Percentiles rank a stretch among this genome's conserved stretches.
Conservation (phyloP, 768 basidiomycete species). For the Trametes coccinea region DNA sequence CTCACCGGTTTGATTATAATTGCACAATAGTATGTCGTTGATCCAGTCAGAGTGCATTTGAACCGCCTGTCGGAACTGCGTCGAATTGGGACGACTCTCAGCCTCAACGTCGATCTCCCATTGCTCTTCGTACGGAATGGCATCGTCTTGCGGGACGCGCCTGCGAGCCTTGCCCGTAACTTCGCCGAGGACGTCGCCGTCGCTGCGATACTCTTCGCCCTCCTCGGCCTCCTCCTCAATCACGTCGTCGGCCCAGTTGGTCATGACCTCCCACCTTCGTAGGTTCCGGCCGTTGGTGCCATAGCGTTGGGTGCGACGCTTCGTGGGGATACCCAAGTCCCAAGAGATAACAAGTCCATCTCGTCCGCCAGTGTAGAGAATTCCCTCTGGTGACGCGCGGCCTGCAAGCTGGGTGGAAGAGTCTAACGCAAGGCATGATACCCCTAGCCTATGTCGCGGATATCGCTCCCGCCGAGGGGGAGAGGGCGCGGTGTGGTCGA, state of each 20-base stretch:
- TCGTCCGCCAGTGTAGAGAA: slow-evolving; percentile 86
- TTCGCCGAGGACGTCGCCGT: slow-evolving; percentile 78
- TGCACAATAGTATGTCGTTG: slow-evolving; percentile 90
- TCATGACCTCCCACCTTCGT: slow-evolving; percentile 76
- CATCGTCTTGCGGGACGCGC: slow-evolving; percentile 29
- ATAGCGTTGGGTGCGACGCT: slow-evolving; percentile 39
- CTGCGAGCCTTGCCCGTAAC: slow-evolving; percentile 45
- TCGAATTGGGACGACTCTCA: slow-evolving; percentile 37
- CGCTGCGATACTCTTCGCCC: slow-evolving; percentile 57
- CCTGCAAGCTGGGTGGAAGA: slow-evolving; percentile 75
- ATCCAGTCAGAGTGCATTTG: slow-evolving; percentile 96
- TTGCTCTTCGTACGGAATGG: slow-evolving; percentile 63
- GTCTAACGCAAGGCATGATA: slow-evolving; percentile 87
- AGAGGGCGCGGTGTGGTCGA: slow-evolving; percentile 35
- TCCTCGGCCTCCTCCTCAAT: slow-evolving; percentile 69
- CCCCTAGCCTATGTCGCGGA: slow-evolving; percentile 85
- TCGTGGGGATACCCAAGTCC: slow-evolving; percentile 76
- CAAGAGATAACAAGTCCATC: slow-evolving; percentile 88
- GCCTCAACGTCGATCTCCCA: slow-evolving; percentile 76
- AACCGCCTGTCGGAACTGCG: slow-evolving; percentile 81
- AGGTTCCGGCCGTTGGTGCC: slow-evolving; percentile 29
- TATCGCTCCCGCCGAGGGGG: slow-evolving; percentile 35
- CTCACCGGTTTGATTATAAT: slow-evolving; percentile 84
- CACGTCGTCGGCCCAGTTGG: slow-evolving; percentile 77
- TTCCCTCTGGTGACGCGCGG: slow-evolving; percentile 71